Percentiles rank a stretch among this genome's conserved stretches.
Evolutionary conservation across 352 stramenopile genomes (phyloP).

Genomic region (Pythium phragmiticola): DNA sequence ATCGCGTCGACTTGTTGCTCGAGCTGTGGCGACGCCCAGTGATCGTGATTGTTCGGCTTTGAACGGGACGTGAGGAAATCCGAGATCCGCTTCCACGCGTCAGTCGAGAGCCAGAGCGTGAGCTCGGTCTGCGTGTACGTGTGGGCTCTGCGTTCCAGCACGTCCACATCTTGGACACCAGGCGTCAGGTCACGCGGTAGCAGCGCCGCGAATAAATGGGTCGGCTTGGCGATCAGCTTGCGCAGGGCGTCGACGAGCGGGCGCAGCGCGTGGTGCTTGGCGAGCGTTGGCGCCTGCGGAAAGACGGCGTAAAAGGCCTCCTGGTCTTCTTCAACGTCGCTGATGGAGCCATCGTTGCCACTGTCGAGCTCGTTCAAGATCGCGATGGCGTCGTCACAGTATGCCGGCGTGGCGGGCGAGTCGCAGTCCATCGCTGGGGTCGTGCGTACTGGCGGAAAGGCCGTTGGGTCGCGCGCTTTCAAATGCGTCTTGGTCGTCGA

Average conservation of each 20-base stretch:
- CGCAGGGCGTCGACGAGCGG: slow-evolving; percentile 50
- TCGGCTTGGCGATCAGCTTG: slow-evolving; percentile 44
- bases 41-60: slow-evolving; percentile 4
- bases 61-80: slow-evolving; percentile 13
- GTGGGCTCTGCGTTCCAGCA: slow-evolving; percentile 34
- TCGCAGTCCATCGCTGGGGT: slow-evolving; percentile 15
- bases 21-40: slow-evolving; percentile 21
- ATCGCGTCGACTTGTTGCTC: slow-evolving; percentile 34
- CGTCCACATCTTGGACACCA: slow-evolving; percentile 15
- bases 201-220: slow-evolving; percentile 49
- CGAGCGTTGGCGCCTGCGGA: slow-evolving; percentile 19
- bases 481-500: neutral
- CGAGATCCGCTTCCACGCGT: slow-evolving; percentile 34
- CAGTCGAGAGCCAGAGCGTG: slow-evolving; percentile 12
- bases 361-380: slow-evolving; percentile 14
- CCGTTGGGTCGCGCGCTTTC: slow-evolving; percentile 8
- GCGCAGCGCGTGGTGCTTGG: slow-evolving; percentile 31
- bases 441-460: neutral
- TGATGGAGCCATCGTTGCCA: slow-evolving; percentile 17
- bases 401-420: neutral
- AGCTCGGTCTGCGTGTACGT: slow-evolving; percentile 43
- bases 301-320: slow-evolving; percentile 28
- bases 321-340: slow-evolving; percentile 20
- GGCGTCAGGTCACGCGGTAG: neutral
- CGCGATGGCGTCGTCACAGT: neutral